These are phyloP conservation scores for Pulveroboletus sp. DNA, from an alignment of 768 basidiomycete genomes.

Conservation along the genomic window DNA sequence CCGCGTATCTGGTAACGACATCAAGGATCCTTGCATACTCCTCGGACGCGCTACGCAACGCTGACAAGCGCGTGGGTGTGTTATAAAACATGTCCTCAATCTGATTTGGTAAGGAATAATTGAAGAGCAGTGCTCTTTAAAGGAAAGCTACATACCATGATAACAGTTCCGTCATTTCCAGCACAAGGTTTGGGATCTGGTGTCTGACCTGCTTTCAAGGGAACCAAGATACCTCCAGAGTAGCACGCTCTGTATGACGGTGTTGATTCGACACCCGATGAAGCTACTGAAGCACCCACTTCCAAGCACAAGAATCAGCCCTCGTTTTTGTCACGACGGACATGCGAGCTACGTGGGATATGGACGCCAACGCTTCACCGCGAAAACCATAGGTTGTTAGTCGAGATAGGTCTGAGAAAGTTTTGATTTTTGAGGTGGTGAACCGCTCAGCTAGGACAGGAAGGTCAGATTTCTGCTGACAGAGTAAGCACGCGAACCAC, in stretches of 20 bases:
- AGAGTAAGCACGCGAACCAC: not conserved
- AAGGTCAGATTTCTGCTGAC: slow-evolving; percentile 71
- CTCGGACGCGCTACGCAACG: slow-evolving; percentile 79
- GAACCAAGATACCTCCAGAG: slow-evolving; percentile 67
- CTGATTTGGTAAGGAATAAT: slow-evolving; percentile 37
- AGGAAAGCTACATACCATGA: slow-evolving; percentile 51
- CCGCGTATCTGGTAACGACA: slow-evolving; percentile 87
- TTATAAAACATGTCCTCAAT: slow-evolving; percentile 97
- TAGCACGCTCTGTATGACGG: slow-evolving; percentile 64
- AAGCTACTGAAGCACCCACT: slow-evolving; percentile 48
- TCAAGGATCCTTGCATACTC: slow-evolving; percentile 91
- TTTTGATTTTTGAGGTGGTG: slow-evolving; percentile 88
- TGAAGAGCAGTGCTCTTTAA: not conserved
- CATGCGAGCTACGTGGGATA: slow-evolving; percentile 89
- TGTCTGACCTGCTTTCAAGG: slow-evolving; percentile 64
- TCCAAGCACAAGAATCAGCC: slow-evolving; percentile 82
- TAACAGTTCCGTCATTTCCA: slow-evolving; percentile 90
- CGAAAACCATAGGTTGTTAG: slow-evolving; percentile 93
- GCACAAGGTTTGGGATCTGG: slow-evolving; percentile 85
- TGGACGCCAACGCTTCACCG: slow-evolving; percentile 93
- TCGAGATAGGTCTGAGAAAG: slow-evolving; percentile 80
- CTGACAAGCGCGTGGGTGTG: slow-evolving; percentile 79
- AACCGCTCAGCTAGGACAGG: slow-evolving; percentile 91
- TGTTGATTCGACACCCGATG: not conserved
- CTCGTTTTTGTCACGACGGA: slow-evolving; percentile 89